These are phyloP conservation scores for Coemansia aciculifera DNA, from an alignment of 192 early-diverging fungal genomes.

Conservation along the genomic window DNA sequence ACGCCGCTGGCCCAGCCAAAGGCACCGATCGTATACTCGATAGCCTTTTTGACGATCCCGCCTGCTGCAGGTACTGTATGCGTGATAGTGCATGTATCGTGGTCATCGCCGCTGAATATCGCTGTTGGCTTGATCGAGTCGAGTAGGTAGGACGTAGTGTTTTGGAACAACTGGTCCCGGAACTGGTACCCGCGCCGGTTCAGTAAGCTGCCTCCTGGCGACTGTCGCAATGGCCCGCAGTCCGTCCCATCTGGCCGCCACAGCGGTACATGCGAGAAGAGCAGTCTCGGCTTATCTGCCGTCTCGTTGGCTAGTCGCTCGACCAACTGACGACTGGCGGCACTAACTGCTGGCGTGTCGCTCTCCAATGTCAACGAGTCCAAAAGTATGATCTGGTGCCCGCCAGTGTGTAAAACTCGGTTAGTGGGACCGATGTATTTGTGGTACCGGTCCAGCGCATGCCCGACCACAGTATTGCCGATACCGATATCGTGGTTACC, in stretches of 20 bases:
- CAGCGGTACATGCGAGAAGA: conserved; percentile 88
- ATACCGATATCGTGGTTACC: conserved; percentile 97
- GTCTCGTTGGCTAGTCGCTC: conserved; percentile 10
- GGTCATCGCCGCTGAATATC: conserved; percentile 91
- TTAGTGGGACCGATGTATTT: conserved; percentile 59
- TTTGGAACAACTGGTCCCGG: conserved; percentile 72
- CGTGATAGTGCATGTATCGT: conserved; percentile 79
- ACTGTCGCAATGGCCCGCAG: conserved; percentile 73
- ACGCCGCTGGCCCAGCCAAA: conserved; percentile 66
- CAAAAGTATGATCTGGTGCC: conserved; percentile 68
- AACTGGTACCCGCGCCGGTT: conserved; percentile 83
- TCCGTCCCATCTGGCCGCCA: conserved; percentile 63
- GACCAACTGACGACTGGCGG: conserved; percentile 14
- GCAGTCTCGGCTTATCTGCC: conserved; percentile 48
- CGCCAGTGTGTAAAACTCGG: conserved; percentile 55
- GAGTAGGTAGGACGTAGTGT: conserved; percentile 63
- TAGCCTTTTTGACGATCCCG: neutral
- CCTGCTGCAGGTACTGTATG: conserved; percentile 27
- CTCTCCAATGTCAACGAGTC: conserved; percentile 74
- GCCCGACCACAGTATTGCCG: conserved; percentile 57
- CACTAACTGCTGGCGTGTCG: conserved; percentile 18
- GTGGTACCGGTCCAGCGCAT: conserved; percentile 54
- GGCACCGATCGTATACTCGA: conserved; percentile 62
- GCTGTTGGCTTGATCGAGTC: conserved; percentile 60
- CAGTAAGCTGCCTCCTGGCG: conserved; percentile 37